Evolutionary conservation across 1,139 yeast genomes (phyloP).

Genomic region (Candida sp.): DNA sequence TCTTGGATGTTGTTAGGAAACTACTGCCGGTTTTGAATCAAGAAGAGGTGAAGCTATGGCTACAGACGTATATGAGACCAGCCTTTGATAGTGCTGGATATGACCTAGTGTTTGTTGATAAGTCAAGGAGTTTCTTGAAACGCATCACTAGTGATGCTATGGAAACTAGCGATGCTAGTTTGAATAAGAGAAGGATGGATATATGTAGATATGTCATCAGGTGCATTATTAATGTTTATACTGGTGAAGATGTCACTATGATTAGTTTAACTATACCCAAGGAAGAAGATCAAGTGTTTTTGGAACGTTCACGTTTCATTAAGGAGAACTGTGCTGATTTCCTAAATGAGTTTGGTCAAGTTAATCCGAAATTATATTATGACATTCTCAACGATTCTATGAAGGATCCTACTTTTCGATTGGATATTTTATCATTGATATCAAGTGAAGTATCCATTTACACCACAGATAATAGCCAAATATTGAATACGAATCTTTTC

Average conservation of each 20-base stretch:
- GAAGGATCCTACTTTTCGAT: conserved; percentile 23
- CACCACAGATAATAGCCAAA: conserved; percentile 27
- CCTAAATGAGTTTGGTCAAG: conserved; percentile 37
- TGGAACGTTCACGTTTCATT: conserved; percentile 50
- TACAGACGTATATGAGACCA: conserved; percentile 46
- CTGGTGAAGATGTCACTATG: conserved; percentile 18
- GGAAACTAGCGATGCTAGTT: conserved; percentile 23
- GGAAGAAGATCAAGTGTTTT: conserved; percentile 28
- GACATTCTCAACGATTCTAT: conserved; percentile 30
- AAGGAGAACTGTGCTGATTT: conserved; percentile 39
- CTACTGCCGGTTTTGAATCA: conserved; percentile 37
- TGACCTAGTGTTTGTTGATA: conserved; percentile 35
- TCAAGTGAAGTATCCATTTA: conserved; percentile 19
- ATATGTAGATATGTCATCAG: conserved; percentile 26
- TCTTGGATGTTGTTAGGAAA: conserved; percentile 42
- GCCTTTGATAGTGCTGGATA: conserved; percentile 64
- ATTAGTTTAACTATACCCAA: conserved; percentile 17
- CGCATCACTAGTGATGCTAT: conserved; percentile 23
- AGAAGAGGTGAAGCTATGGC: conserved; percentile 49
- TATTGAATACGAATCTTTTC: conserved; percentile 37
- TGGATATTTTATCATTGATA: conserved; percentile 32
- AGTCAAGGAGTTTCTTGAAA: conserved; percentile 39
- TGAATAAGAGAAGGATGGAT: conserved; percentile 16
- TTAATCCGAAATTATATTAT: conserved; percentile 29
- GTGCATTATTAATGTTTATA: conserved; percentile 25